Evolutionary conservation across 2,329 filamentous ascomycete genomes (phyloP), one percentile per base, ranked within the genome.

Genomic region (Colletotrichum trifolii): DNA sequence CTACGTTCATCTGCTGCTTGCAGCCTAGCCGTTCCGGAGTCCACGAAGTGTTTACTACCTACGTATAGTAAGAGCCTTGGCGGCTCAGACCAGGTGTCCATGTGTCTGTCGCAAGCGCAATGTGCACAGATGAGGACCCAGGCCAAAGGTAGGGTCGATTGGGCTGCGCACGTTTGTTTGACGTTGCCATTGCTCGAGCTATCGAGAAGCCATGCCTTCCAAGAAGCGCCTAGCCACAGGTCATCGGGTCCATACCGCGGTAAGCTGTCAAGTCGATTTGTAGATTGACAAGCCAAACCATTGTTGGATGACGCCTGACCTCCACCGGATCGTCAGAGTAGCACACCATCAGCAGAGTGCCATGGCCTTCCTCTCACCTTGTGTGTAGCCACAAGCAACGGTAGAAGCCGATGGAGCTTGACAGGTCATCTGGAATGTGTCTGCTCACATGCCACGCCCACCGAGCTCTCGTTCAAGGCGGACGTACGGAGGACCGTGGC

Each of bases 81-180:
- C 25, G 25, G 25, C 25, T 25, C 25, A 25, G 62, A 65, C 58
- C 57, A 59, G 40, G 50, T 49, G 61, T 45, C 62, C 52, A 40
- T 61, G 45, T 39, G 33, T 55, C 62, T 55, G 58, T 65, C 63
- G 42, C 36, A n/a, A 12, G 53, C 47, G 63, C 25, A 25, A 25
- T 25, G 25, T 25, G 25, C 58, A 66, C 63, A 66, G 63, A 63
- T 53, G 58, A 53, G 33, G 47, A 42, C 43, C 52, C 57, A 46
- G 58, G 34, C 34, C 45, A 39, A 25, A 25, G 40, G 45, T 53
- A 57, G 36, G 56, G 52, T 48, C 47, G 36, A 60, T 45, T 43
- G 55, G 38, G 56, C 60, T 43, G 55, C 56, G 61, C 55, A 64
- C 55, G 53, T 48, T 34, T 66, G 58, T 62, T 63, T 56, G 63